A percentile compares a stretch with the other conserved stretches of the same genome.
phyloP scores from a whole-genome alignment of 2,329 filamentous ascomycete genomes.

The Claviceps digitariae region DNA sequence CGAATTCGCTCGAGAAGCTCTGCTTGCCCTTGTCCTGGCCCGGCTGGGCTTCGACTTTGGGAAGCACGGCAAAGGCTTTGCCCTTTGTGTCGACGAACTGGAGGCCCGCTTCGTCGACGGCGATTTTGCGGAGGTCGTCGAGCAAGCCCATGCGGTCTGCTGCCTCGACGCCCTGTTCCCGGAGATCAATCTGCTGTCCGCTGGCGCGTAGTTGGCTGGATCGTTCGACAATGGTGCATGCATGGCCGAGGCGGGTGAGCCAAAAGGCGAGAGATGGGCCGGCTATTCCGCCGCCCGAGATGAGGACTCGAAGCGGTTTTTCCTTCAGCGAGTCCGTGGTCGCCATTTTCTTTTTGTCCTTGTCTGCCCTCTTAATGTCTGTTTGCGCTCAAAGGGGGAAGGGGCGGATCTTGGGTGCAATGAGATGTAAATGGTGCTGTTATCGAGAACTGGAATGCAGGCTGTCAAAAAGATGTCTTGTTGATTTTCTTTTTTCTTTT shows the following conservation, averaged over 20 bases:
- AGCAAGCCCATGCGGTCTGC: constrained; percentile 27
- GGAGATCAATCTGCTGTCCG: constrained; percentile 34
- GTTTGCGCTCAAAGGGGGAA: too few species aligned
- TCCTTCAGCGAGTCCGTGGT: constrained; percentile 4
- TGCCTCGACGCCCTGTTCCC: constrained; percentile 26
- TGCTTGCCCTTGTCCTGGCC: constrained; percentile 24
- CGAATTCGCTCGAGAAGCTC: constrained; percentile 39
- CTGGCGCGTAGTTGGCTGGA: constrained; percentile 20
- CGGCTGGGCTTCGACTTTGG: constrained; percentile 15
- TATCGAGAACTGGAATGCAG: too few species aligned
- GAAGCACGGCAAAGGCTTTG: constrained; percentile 24
- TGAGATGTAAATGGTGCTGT: too few species aligned
- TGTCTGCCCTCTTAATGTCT: not conserved
- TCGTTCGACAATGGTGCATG: constrained; percentile 31
- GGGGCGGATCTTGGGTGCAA: too few species aligned
- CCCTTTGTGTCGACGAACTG: constrained; percentile 29
- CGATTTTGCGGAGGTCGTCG: constrained; percentile 19
- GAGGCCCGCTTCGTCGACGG: constrained; percentile 34
- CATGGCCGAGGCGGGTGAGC: constrained; percentile 23
- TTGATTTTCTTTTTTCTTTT: too few species aligned
- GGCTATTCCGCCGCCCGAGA: constrained; percentile 33
- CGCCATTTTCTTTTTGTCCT: too few species aligned
- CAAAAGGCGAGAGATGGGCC: constrained; percentile 29
- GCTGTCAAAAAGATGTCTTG: too few species aligned
- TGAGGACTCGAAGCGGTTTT: constrained; percentile 30